Percentiles rank a stretch among this genome's conserved stretches.
Conservation (phyloP, 495 filamentous ascomycete genomes). For the Podospora australis region DNA sequence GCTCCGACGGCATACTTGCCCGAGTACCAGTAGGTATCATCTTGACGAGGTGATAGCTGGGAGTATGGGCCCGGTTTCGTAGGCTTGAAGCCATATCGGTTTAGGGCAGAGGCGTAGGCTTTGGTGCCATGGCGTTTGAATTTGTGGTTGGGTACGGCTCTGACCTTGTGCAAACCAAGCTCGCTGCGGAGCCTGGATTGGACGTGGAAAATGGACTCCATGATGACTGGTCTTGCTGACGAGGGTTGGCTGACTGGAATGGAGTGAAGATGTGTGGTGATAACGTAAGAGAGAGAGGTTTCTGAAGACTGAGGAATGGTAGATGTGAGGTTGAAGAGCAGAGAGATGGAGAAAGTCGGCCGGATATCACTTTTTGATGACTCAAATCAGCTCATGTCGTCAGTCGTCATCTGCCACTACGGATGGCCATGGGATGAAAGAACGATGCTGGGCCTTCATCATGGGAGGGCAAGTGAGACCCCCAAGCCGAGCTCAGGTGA, state of each 20-base stretch:
- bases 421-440: too few species aligned
- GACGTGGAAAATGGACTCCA: constrained; percentile 27
- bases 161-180: constrained; percentile 43
- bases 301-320: neutral
- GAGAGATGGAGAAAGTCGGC: neutral
- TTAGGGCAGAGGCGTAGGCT: constrained; percentile 63
- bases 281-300: neutral
- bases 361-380: too few species aligned
- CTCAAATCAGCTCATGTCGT: too few species aligned
- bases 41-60: constrained; percentile 34
- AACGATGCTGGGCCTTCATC: too few species aligned
- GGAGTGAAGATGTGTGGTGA: neutral
- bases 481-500: too few species aligned
- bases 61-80: constrained; percentile 65
- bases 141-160: constrained; percentile 50
- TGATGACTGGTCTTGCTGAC: constrained; percentile 8
- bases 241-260: neutral
- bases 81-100: constrained; percentile 64
- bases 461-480: too few species aligned
- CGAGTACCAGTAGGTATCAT: constrained; percentile 25
- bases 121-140: constrained; percentile 63
- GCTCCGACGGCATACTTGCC: constrained; percentile 38
- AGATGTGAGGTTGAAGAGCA: neutral
- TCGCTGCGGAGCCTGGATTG: constrained; percentile 30
- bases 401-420: too few species aligned